Evolutionary conservation across 805 yeast species (phyloP), one percentile per base, ranked within the genome.

Genomic region (Starmerella apis): DNA sequence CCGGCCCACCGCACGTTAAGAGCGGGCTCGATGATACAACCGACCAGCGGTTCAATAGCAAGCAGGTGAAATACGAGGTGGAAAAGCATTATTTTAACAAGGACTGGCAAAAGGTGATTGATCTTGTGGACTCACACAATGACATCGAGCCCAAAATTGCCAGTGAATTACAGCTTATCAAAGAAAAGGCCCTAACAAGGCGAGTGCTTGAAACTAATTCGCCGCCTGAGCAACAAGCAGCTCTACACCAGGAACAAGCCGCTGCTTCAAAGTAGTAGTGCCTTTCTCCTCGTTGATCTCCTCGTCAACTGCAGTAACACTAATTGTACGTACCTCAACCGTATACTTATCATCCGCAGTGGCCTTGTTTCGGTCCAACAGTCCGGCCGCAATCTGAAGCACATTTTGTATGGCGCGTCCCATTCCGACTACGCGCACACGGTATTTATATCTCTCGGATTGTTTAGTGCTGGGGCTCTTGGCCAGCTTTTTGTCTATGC

Each of bases 301-400:
- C 64, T 86, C 95, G 64, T 87, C 96, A 23, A 84, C 61, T 0
- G 86, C 87, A 23, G 75, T 75, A 0, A 82, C 72, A 4, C 81
- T 77, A 22, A 75, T 79, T 0, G 95, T 86, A 25, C 65, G 62
- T 1, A 83, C 59, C 11, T 82, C 86, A 8, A 84, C 77, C 51
- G 61, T 68, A 60, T 74, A 68, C 16, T 23, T 31, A 31, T 6
- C 11, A 4, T 41, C 44, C 10, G 32, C 23, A 4, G 6, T 32
- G 4, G 32, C 31, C 18, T n/a, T 8, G 8, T 74, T 71, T 36
- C 71, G 67, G 14, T 66, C 68, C 57, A 76, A 75, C 60, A 80
- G 82, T 59, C 78, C 74, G 24, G 78, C 62, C 0, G 78, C 94
- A 0, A 87, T 54, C 13, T 79, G 69, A n/a, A 83, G 53, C 0